These are phyloP conservation scores for Boletus patriciae DNA, from an alignment of 768 basidiomycete species.

Conservation along the genomic window DNA sequence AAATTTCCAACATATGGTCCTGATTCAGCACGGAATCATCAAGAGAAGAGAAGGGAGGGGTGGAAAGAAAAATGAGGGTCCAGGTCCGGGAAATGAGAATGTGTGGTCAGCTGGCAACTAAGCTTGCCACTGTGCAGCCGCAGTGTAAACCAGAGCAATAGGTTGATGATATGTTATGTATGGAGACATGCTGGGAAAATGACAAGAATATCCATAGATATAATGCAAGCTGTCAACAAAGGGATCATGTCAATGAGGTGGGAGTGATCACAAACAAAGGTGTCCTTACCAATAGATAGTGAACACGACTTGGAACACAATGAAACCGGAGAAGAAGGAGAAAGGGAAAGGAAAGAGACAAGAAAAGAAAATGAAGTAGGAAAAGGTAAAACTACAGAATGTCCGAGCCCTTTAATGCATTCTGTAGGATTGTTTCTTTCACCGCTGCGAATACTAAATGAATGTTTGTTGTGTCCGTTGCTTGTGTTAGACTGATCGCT, in stretches of 20 bases:
- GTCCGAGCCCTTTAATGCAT: constrained; percentile 82
- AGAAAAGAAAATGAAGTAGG: no score
- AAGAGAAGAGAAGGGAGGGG: background rate
- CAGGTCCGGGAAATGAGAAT: background rate
- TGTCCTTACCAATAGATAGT: constrained; percentile 31
- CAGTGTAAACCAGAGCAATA: constrained; percentile 16
- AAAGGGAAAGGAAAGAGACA: no score
- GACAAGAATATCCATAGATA: constrained; percentile 33
- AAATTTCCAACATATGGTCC: no score
- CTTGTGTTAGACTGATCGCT: constrained; percentile 68
- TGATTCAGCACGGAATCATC: no score
- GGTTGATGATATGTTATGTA: constrained; percentile 31
- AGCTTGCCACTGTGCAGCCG: background rate
- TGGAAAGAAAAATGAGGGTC: background rate
- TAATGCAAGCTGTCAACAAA: constrained; percentile 29
- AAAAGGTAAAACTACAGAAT: constrained; percentile 61
- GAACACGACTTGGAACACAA: no score
- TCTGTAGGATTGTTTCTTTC: constrained; percentile 91
- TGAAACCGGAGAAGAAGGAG: no score
- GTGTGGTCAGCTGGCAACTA: background rate
- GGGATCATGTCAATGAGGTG: background rate
- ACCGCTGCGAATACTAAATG: constrained; percentile 82
- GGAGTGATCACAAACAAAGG: background rate
- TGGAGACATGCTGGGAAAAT: constrained; percentile 23
- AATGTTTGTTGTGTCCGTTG: constrained; percentile 86